Conservation (phyloP, 192 early-diverging fungal genomes). For the Dispira simplex region DNA sequence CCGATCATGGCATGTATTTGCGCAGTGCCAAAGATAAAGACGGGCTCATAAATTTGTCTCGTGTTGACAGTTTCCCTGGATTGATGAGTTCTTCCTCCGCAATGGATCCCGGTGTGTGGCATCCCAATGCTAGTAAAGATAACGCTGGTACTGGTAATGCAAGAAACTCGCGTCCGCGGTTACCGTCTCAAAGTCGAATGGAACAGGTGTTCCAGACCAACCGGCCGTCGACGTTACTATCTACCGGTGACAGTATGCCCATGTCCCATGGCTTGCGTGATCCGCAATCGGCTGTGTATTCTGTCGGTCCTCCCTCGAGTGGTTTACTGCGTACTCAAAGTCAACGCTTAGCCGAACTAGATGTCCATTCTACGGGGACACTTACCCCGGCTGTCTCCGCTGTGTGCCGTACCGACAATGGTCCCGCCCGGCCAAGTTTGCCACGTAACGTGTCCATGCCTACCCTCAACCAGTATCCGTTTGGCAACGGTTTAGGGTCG, state of each 20-base stretch:
- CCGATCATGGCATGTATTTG: neutral
- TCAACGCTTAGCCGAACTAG: neutral
- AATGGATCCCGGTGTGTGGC: constrained; percentile 1
- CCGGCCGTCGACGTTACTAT: neutral
- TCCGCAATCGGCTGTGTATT: neutral
- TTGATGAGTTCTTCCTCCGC: neutral
- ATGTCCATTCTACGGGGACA: no score
- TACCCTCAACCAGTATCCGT: constrained; percentile 6
- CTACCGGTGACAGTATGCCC: neutral
- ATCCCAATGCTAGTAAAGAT: neutral
- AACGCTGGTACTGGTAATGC: neutral
- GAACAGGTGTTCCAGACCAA: constrained; percentile 2
- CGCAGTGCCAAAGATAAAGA: neutral
- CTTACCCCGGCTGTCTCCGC: neutral
- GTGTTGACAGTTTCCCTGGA: constrained; percentile 6
- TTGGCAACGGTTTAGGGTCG: neutral
- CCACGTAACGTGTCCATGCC: constrained; percentile 9
- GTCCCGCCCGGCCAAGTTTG: neutral
- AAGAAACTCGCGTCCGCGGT: neutral
- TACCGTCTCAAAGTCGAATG: neutral
- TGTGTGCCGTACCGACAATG: neutral
- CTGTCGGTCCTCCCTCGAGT: neutral
- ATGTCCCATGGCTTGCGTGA: neutral
- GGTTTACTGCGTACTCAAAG: constrained; percentile 8
- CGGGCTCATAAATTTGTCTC: neutral